Percentiles rank a stretch among this genome's conserved stretches.
phyloP scores from a whole-genome alignment of 805 yeast genomes.

The Saturnispora besseyi region DNA sequence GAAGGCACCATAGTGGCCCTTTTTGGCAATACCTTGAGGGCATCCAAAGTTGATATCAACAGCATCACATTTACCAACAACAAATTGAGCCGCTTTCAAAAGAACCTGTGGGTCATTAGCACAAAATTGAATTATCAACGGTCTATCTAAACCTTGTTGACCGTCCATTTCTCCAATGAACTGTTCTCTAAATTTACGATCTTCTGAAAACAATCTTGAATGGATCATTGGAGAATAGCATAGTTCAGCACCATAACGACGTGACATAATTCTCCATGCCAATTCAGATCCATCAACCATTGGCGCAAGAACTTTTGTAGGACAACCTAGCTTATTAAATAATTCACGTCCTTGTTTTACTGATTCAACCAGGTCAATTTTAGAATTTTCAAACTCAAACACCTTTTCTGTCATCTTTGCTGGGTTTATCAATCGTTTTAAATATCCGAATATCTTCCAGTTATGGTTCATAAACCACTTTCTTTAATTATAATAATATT shows the following conservation, averaged over 20 bases:
- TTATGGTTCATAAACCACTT: background rate
- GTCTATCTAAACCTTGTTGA: constrained; percentile 57
- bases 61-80: constrained; percentile 84
- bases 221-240: constrained; percentile 98
- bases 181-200: constrained; percentile 67
- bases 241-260: constrained; percentile 84
- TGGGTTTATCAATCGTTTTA: background rate
- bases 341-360: constrained; percentile 52
- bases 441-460: background rate
- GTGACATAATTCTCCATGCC: constrained; percentile 86
- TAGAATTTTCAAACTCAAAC: constrained; percentile 2
- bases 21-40: constrained; percentile 94
- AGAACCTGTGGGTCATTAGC: constrained; percentile 89
- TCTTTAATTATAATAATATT: background rate
- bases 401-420: background rate
- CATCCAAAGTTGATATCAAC: constrained; percentile 94
- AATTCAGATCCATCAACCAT: constrained; percentile 97
- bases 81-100: constrained; percentile 69
- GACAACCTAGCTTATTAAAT: constrained; percentile 60
- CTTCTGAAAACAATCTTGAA: constrained; percentile 80
- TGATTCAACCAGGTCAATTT: constrained; percentile 18
- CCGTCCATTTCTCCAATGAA: constrained; percentile 76
- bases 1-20: constrained; percentile 93
- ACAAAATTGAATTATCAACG: constrained; percentile 89
- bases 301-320: constrained; percentile 87